These are phyloP conservation scores for Talaromyces nanjingensis DNA, from an alignment of 495 filamentous ascomycete species.

Conservation along the genomic window DNA sequence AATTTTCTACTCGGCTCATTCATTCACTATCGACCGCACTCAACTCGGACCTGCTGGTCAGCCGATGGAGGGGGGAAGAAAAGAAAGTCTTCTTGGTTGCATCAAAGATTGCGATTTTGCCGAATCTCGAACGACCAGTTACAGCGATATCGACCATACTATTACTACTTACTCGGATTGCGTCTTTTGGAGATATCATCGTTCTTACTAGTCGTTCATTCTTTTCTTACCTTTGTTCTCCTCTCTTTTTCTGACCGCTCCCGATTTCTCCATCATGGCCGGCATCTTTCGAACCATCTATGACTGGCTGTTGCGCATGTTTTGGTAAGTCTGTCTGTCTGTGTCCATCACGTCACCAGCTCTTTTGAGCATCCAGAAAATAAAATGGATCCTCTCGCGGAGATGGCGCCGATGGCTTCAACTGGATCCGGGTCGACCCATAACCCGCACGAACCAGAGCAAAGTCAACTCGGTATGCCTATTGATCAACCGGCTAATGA, in stretches of 20 bases:
- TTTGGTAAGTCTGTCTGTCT: conserved; percentile 72
- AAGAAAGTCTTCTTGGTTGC: neutral
- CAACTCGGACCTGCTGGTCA: conserved; percentile 9
- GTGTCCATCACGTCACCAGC: neutral
- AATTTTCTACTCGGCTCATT: neutral
- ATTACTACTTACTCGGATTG: neutral
- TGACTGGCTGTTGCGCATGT: conserved; percentile 95
- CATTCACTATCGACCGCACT: neutral
- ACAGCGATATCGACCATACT: neutral
- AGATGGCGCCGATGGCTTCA: neutral
- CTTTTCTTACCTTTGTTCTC: neutral
- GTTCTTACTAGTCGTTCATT: neutral
- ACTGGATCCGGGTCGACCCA: neutral
- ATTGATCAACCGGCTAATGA: conserved; percentile 20
- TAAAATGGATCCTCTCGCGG: conserved; percentile 3
- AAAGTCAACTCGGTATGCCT: neutral
- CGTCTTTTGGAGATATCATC: neutral
- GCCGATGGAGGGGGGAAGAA: neutral
- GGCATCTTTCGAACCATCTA: conserved; percentile 89
- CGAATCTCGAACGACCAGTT: conserved; percentile 1
- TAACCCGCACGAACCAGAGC: neutral
- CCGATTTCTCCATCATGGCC: conserved; percentile 48
- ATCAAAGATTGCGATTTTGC: conserved; percentile 2
- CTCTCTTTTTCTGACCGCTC: neutral
- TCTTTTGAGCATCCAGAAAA: neutral